phyloP scores from a whole-genome alignment of 2,329 filamentous ascomycete genomes.

The Lachnum nothofagi region DNA sequence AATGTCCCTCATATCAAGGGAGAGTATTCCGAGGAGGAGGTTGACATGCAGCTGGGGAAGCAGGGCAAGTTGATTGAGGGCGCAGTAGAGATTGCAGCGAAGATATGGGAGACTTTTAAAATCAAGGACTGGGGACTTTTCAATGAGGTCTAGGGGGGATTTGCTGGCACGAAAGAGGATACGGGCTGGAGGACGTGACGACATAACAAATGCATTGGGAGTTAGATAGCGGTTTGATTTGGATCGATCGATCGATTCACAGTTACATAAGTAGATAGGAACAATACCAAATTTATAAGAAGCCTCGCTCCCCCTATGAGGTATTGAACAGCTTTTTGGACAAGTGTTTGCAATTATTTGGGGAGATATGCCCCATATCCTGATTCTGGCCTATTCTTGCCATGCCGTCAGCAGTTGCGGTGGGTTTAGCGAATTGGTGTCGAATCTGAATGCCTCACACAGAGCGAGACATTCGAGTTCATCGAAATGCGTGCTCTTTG shows the following conservation, averaged over 20 bases:
- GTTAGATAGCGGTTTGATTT: neutral
- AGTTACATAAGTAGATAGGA: neutral
- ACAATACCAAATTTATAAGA: neutral
- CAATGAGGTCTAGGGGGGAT: conserved; percentile 28
- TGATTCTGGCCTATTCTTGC: too few species aligned
- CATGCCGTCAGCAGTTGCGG: too few species aligned
- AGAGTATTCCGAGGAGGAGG: conserved; percentile 67
- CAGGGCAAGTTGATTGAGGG: conserved; percentile 64
- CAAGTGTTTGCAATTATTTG: too few species aligned
- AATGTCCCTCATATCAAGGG: conserved; percentile 81
- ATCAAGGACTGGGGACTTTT: conserved; percentile 76
- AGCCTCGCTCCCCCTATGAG: neutral
- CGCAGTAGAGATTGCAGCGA: conserved; percentile 60
- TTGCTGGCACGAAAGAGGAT: neutral
- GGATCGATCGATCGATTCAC: too few species aligned
- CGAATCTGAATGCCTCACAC: too few species aligned
- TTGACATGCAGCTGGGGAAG: conserved; percentile 61
- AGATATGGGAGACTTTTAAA: conserved; percentile 67
- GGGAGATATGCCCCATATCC: too few species aligned
- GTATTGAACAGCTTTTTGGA: too few species aligned
- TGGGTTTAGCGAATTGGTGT: too few species aligned
- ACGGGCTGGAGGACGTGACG: neutral
- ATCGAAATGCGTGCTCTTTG: too few species aligned
- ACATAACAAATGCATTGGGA: neutral
- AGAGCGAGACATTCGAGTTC: too few species aligned